A percentile compares a stretch with the other conserved stretches of the same genome.
Evolutionary conservation across 2,329 filamentous ascomycete genomes (phyloP).

Genomic region (Botryosphaeria agaves): DNA sequence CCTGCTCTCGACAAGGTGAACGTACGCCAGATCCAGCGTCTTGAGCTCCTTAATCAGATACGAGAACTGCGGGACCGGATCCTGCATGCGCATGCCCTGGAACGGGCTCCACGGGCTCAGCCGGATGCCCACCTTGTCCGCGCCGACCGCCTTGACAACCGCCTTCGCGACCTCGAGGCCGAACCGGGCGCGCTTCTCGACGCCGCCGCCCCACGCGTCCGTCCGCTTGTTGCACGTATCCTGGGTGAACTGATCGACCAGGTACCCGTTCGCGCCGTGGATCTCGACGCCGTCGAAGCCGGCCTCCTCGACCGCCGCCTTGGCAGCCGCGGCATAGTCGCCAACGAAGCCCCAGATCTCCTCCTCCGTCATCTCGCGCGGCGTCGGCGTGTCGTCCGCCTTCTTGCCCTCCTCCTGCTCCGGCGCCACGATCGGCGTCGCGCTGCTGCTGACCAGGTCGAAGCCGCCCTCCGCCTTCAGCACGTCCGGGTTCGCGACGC

Average conservation of each 20-base stretch:
- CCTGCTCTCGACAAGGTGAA: slow-evolving; percentile 44
- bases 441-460: slow-evolving; percentile 13
- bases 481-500: slow-evolving; percentile 27
- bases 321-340: slow-evolving; percentile 24
- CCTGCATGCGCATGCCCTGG: slow-evolving; percentile 44
- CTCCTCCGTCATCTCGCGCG: slow-evolving; percentile 18
- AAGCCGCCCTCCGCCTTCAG: slow-evolving; percentile 15
- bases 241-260: slow-evolving; percentile 48
- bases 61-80: slow-evolving; percentile 46
- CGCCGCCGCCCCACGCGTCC: slow-evolving; percentile 28
- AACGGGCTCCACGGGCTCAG: slow-evolving; percentile 43
- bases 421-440: slow-evolving; percentile 15
- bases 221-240: slow-evolving; percentile 36
- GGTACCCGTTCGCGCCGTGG: slow-evolving; percentile 32
- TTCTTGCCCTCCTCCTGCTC: no score
- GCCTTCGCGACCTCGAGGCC: slow-evolving; percentile 35
- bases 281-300: slow-evolving; percentile 46
- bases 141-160: slow-evolving; percentile 31
- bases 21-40: slow-evolving; percentile 37
- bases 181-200: slow-evolving; percentile 33
- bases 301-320: slow-evolving; percentile 28
- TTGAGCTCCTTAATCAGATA: slow-evolving; percentile 36
- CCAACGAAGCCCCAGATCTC: slow-evolving; percentile 20
- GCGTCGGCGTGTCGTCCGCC: slow-evolving; percentile 16
- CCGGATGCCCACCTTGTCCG: slow-evolving; percentile 36